phyloP scores from a whole-genome alignment of 2,329 filamentous ascomycete genomes.

The Alternaria arbusti region DNA sequence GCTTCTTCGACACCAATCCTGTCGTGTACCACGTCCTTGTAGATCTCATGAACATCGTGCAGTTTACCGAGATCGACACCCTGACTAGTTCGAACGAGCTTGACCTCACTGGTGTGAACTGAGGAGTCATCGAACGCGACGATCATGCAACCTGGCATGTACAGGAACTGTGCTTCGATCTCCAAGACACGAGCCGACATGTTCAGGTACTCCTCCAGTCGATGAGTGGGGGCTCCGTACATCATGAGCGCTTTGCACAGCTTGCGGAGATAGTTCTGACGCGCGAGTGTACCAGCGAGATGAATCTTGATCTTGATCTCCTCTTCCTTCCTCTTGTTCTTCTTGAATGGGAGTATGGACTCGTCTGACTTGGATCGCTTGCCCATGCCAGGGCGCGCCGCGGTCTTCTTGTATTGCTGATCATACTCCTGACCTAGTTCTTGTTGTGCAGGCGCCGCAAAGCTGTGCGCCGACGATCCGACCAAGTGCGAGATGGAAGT shows the following conservation, averaged over 20 bases:
- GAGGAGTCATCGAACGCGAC: constrained; percentile 81
- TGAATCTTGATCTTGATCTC: constrained; percentile 66
- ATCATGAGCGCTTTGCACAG: constrained; percentile 87
- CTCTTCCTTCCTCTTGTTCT: constrained; percentile 51
- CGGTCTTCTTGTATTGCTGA: constrained; percentile 47
- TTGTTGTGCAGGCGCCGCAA: constrained; percentile 50
- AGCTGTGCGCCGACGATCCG: constrained; percentile 51
- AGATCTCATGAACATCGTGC: constrained; percentile 75
- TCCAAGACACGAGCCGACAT: constrained; percentile 89
- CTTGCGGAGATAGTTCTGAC: constrained; percentile 83
- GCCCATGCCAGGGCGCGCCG: constrained; percentile 41
- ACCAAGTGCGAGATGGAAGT: constrained; percentile 53
- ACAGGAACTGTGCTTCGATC: constrained; percentile 88
- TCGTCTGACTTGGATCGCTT: constrained; percentile 47
- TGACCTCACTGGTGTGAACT: constrained; percentile 81
- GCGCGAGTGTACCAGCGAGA: constrained; percentile 72
- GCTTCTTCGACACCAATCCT: constrained; percentile 75
- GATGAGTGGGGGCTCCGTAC: constrained; percentile 89
- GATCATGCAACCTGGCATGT: constrained; percentile 92
- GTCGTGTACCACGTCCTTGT: constrained; percentile 83
- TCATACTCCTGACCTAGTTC: constrained; percentile 53
- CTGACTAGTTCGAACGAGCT: constrained; percentile 71
- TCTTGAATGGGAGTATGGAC: constrained; percentile 47
- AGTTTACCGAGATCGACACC: constrained; percentile 77
- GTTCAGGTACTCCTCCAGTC: constrained; percentile 88